Percentiles rank a stretch among this genome's conserved stretches.
phyloP scores from a whole-genome alignment of 2,329 filamentous ascomycete species.

The Dendryphion nanum region DNA sequence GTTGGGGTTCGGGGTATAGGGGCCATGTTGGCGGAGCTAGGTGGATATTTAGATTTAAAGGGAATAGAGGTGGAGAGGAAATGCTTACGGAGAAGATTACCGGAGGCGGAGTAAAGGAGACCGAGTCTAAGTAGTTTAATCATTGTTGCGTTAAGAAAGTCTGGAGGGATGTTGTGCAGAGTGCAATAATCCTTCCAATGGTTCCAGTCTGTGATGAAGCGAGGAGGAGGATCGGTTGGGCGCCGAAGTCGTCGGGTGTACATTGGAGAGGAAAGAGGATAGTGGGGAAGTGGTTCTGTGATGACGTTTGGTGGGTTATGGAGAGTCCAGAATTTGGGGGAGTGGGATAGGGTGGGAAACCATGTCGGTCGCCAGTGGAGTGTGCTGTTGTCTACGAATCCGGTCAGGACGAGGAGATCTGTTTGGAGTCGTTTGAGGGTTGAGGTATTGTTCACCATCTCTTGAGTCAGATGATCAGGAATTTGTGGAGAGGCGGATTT shows the following conservation, averaged over 20 bases:
- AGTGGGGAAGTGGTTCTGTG: slow-evolving; percentile 16
- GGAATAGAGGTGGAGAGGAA: slow-evolving; percentile 27
- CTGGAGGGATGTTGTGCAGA: slow-evolving; percentile 18
- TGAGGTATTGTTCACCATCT: slow-evolving; percentile 9
- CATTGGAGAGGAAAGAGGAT: slow-evolving; percentile 1
- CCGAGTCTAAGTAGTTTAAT: slow-evolving; percentile 19
- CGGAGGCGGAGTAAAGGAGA: slow-evolving; percentile 8
- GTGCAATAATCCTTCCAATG: slow-evolving; percentile 23
- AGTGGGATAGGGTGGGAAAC: slow-evolving; percentile 12
- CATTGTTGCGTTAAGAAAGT: slow-evolving; percentile 22
- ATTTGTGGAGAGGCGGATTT: no score
- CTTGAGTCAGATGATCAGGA: slow-evolving; percentile 12
- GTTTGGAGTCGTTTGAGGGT: slow-evolving; percentile 20
- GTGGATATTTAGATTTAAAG: slow-evolving; percentile 5
- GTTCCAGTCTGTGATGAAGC: slow-evolving; percentile 20
- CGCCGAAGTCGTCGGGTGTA: slow-evolving; percentile 24
- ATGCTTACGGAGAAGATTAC: slow-evolving; percentile 12
- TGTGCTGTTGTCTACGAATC: slow-evolving; percentile 24
- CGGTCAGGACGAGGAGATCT: slow-evolving; percentile 26
- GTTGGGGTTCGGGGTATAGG: slow-evolving; percentile 26
- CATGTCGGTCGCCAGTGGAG: slow-evolving; percentile 29
- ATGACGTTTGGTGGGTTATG: slow-evolving; percentile 31
- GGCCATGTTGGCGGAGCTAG: slow-evolving; percentile 19
- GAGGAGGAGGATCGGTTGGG: slow-evolving; percentile 11
- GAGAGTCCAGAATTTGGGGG: slow-evolving; percentile 23